Conservation (phyloP, 202 grass and related monocot species). For the Setaria italica region DNA sequence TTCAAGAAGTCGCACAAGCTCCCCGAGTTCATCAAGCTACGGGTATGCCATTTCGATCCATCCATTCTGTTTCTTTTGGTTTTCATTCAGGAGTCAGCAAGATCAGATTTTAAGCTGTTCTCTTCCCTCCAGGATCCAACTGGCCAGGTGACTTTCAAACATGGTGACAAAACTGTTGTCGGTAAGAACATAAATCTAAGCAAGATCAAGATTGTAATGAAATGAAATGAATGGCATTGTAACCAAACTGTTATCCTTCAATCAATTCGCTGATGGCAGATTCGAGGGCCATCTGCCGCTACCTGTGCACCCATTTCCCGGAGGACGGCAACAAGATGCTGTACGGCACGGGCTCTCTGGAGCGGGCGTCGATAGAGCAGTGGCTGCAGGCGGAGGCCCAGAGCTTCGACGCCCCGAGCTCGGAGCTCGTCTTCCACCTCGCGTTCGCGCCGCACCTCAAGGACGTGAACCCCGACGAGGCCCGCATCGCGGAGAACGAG, state of each 20-base stretch:
- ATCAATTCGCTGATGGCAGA: slow-evolving; percentile 43
- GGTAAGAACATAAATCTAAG: slow-evolving; percentile 44
- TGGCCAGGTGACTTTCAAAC: slow-evolving; percentile 83
- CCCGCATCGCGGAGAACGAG: slow-evolving; percentile 56
- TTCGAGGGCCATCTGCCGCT: slow-evolving; percentile 75
- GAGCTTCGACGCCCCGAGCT: slow-evolving; percentile 78
- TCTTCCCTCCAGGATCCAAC: slow-evolving; percentile 66
- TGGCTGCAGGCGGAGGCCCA: slow-evolving; percentile 77
- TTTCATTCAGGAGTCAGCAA: neutral
- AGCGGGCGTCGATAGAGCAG: slow-evolving; percentile 80
- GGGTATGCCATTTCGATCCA: slow-evolving; percentile 5
- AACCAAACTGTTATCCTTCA: neutral
- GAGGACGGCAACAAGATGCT: slow-evolving; percentile 64
- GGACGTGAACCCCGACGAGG: slow-evolving; percentile 49
- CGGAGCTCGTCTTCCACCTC: slow-evolving; percentile 79
- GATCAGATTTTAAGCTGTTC: neutral
- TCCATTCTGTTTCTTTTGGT: neutral
- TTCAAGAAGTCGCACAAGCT: slow-evolving; percentile 73
- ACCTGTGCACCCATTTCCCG: slow-evolving; percentile 62
- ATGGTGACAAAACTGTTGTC: slow-evolving; percentile 67
- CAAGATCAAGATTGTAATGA: neutral
- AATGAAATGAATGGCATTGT: neutral
- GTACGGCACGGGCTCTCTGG: slow-evolving; percentile 70
- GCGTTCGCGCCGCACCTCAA: slow-evolving; percentile 66
- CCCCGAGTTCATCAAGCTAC: slow-evolving; percentile 85